Base-by-base conservation (phyloP, 2,329 filamentous ascomycete genomes). In the Salinomyces thailandicus region DNA sequence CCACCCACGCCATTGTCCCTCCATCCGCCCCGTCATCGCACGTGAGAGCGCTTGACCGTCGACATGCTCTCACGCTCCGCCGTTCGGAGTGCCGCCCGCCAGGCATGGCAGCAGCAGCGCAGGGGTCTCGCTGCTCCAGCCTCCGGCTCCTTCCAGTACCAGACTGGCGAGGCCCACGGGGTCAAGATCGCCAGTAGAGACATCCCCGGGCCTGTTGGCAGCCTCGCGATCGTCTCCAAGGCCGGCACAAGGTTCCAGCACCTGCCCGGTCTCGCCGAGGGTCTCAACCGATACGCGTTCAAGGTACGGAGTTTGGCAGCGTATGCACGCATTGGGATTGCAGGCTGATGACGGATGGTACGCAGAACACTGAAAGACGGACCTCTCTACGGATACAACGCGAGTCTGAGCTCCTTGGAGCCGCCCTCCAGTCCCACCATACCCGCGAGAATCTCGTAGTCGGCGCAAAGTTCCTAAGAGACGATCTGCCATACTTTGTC, bases 401-500 rank as follows among this genome's bases (percentile, higher is more conserved):
- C 70, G 91, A 98, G 71, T 77, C 85, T 55, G 91, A 98, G 69
- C 81, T 98, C 44, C 78, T 98, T 48, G 91, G 93, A 61, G 85
- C 85, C 56, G 79, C 89, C 75, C 78, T 96, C 68, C 74, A 70
- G 53, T 73, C 89, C 49, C 85, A 83, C 65, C 86, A 95, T 69
- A 87, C 85, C 54, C 82, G 89, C 59, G 91, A 98, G 72, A 86
- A 86, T 60, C 69, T 98, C 46, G 78, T 98, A 42, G 69, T 98
- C 57, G 80, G 89, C 65, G 85, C 91, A 61, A 93, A 82, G 70
- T 98, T 98, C 74, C 77, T 98, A 50, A 79, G 85, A 61, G 79
- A 91, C 61, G 87, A 98, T 62, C 78, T 98, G 50, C 91, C 91
- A 51, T 98, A 96, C 76, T 98, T 94, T 64, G 77, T 86, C 57